phyloP scores from a whole-genome alignment of 192 early-diverging fungal species.

The Linnemannia exigua region DNA sequence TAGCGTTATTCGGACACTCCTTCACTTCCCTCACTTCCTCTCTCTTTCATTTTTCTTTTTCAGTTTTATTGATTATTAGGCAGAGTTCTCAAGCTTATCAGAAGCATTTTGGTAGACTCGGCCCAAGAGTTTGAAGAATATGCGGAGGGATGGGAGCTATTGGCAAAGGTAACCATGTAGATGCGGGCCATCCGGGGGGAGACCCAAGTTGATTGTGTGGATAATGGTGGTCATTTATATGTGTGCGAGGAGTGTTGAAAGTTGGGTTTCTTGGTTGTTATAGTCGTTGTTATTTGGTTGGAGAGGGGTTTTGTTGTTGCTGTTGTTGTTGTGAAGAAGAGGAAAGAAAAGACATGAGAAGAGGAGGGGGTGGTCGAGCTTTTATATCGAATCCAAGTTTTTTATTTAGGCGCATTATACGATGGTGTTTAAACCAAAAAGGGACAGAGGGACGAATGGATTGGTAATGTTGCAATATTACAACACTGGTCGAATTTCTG shows the following conservation, averaged over 20 bases:
- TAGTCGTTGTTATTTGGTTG: not conserved
- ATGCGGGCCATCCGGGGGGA: slow-evolving; percentile 53
- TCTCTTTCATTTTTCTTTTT: not conserved
- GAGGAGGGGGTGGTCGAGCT: not conserved
- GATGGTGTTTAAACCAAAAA: not conserved
- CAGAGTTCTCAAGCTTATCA: slow-evolving; percentile 43
- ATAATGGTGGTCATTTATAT: slow-evolving; percentile 38
- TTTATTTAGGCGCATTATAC: not conserved
- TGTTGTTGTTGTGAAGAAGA: slow-evolving; percentile 7
- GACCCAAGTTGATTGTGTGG: slow-evolving; percentile 36
- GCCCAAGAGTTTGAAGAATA: slow-evolving; percentile 54
- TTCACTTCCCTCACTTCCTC: not conserved
- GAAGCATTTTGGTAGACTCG: slow-evolving; percentile 40
- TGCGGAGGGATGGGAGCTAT: slow-evolving; percentile 42
- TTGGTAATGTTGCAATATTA: too few species aligned
- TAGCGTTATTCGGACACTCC: too few species aligned
- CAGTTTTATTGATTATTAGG: not conserved
- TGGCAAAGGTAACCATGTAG: slow-evolving; percentile 52
- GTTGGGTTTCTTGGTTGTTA: not conserved
- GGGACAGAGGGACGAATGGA: not conserved
- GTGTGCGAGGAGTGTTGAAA: slow-evolving; percentile 3
- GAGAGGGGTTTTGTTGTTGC: slow-evolving; percentile 2
- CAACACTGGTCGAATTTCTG: too few species aligned
- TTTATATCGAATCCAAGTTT: slow-evolving; percentile 11
- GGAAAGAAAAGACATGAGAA: slow-evolving; percentile 11